Conservation (phyloP, 805 yeast species). For the Nakazawaea holstii region DNA sequence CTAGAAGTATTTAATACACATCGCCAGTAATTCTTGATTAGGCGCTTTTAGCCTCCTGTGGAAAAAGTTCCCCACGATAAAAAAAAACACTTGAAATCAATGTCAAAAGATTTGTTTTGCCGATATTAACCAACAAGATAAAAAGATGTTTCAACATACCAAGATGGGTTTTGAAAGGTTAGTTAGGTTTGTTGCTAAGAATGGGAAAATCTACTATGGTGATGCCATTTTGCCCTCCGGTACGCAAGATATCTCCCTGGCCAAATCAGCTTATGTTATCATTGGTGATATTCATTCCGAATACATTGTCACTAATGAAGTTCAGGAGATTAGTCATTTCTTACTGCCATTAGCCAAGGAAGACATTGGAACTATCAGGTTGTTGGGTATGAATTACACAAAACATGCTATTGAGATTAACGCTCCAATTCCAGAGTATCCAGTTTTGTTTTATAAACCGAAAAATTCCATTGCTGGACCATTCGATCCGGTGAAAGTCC, state of each 20-base stretch:
- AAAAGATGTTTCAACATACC: neutral
- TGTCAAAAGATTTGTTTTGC: too few relatives aligned
- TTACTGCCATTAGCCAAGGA: slow-evolving; percentile 34
- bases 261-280: slow-evolving; percentile 36
- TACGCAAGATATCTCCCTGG: slow-evolving; percentile 29
- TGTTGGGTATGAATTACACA: slow-evolving; percentile 47
- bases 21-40: neutral
- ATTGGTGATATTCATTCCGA: slow-evolving; percentile 40
- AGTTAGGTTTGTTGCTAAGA: slow-evolving; percentile 40
- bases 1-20: neutral
- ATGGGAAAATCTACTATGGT: slow-evolving; percentile 39
- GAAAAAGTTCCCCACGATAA: neutral
- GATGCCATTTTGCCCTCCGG: slow-evolving; percentile 38
- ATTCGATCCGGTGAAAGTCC: slow-evolving; percentile 34
- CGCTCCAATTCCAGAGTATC: slow-evolving; percentile 38
- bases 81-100: neutral
- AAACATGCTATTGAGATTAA: slow-evolving; percentile 36
- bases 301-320: slow-evolving; percentile 31
- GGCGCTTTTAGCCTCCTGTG: neutral
- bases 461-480: slow-evolving; percentile 39
- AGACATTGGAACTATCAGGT: slow-evolving; percentile 35
- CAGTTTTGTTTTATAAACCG: slow-evolving; percentile 48
- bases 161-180: slow-evolving; percentile 19
- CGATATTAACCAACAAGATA: too few relatives aligned
- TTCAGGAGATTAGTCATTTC: slow-evolving; percentile 26